Percentiles rank a stretch among this genome's conserved stretches.
phyloP scores from a whole-genome alignment of 192 early-diverging fungal species.

The Pilobolus umbonatus region DNA sequence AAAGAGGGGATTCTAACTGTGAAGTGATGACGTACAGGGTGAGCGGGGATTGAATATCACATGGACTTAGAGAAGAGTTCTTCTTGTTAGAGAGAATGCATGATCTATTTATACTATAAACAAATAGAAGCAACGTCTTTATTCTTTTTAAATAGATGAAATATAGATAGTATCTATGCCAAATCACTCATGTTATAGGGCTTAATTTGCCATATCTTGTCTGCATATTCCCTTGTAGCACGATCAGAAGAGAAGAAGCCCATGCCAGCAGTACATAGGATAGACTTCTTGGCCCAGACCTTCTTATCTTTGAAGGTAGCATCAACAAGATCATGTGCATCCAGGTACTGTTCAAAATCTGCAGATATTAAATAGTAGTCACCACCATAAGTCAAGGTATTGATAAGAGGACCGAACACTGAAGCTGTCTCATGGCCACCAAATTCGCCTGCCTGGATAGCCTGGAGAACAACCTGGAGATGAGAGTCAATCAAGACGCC shows the following conservation, averaged over 20 bases:
- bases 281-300: slow-evolving; percentile 86
- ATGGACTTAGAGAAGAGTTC: no score
- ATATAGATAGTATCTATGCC: no score
- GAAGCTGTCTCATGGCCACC: slow-evolving; percentile 58
- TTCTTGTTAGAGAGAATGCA: no score
- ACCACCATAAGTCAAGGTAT: slow-evolving; percentile 74
- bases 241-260: slow-evolving; percentile 90
- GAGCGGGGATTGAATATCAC: no score
- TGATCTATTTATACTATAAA: no score
- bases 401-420: slow-evolving; percentile 74
- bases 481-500: slow-evolving; percentile 70
- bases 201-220: slow-evolving; percentile 85
- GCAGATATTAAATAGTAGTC: slow-evolving; percentile 85
- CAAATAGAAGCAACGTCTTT: no score
- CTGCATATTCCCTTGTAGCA: slow-evolving; percentile 89
- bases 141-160: no score
- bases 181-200: no score
- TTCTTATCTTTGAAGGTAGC: slow-evolving; percentile 77
- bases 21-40: no score
- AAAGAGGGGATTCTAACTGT: no score
- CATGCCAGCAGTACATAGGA: slow-evolving; percentile 88
- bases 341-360: slow-evolving; percentile 84
- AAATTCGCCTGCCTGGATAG: slow-evolving; percentile 76
- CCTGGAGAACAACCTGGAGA: slow-evolving; percentile 75
- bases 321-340: slow-evolving; percentile 79